Conservation (phyloP, 306 rosid genomes). For the Comarum palustre region DNA sequence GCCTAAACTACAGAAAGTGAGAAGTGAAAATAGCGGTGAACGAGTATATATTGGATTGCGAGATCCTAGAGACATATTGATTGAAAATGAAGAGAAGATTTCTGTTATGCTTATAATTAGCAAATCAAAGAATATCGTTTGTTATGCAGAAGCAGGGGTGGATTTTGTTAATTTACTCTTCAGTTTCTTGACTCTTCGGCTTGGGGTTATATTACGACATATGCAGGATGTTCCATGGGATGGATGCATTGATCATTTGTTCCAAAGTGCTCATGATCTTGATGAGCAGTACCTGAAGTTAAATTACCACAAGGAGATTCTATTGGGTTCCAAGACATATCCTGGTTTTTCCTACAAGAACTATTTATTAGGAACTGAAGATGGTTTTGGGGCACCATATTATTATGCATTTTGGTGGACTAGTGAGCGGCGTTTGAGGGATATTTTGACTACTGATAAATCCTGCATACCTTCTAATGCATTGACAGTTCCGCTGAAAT, state of each 20-base stretch:
- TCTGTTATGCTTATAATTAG: not conserved
- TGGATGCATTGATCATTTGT: constrained; percentile 20
- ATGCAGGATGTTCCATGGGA: not conserved
- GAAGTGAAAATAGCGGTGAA: not conserved
- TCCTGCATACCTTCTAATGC: not conserved
- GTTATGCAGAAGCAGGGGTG: constrained; percentile 16
- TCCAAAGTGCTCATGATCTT: constrained; percentile 11
- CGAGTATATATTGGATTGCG: not conserved
- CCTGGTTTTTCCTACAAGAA: not conserved
- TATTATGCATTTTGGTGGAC: not conserved
- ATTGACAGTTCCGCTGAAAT: not conserved
- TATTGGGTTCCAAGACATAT: constrained; percentile 12
- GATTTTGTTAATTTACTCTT: constrained; percentile 17
- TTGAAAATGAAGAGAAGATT: not conserved
- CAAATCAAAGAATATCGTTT: constrained; percentile 18
- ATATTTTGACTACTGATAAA: not conserved
- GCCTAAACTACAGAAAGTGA: not conserved
- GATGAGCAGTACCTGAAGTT: constrained; percentile 6
- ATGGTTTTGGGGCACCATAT: not conserved
- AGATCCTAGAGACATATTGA: not conserved
- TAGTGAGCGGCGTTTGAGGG: not conserved
- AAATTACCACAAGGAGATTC: not conserved
- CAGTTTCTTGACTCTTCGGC: constrained; percentile 13
- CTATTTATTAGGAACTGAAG: not conserved
- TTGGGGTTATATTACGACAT: not conserved